These are phyloP conservation scores for Peziza echinospora DNA, from an alignment of 495 filamentous ascomycete species.

Conservation along the genomic window DNA sequence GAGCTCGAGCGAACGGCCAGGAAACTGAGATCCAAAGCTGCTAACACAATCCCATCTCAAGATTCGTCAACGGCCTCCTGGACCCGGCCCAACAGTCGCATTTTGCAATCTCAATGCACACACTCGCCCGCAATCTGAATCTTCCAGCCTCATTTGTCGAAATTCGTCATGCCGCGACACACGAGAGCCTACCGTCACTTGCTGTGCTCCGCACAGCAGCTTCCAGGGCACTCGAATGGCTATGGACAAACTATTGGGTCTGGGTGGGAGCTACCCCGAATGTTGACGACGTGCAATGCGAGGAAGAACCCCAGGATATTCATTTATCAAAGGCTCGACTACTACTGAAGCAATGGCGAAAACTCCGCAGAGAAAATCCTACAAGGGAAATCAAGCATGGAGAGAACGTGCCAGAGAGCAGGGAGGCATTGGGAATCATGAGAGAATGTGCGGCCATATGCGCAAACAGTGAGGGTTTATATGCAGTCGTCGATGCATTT, in stretches of 20 bases:
- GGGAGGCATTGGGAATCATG: conserved; percentile 9
- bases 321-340: background rate
- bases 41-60: conserved; percentile 15
- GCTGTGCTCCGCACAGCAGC: conserved; percentile 43
- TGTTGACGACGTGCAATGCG: conserved; percentile 40
- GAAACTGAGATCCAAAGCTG: conserved; percentile 5
- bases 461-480: conserved; percentile 7
- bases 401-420: conserved; percentile 7
- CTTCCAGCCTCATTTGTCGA: conserved; percentile 75
- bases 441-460: conserved; percentile 15
- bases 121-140: conserved; percentile 49
- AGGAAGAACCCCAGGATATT: background rate
- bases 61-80: conserved; percentile 78
- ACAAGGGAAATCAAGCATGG: conserved; percentile 3
- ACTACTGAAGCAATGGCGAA: conserved; percentile 3
- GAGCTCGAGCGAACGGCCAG: too few species aligned
- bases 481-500: conserved; percentile 11
- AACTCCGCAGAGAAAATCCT: conserved; percentile 4
- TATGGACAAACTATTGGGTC: conserved; percentile 40
- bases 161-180: conserved; percentile 71
- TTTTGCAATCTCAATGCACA: conserved; percentile 62
- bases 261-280: conserved; percentile 38
- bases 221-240: conserved; percentile 51
- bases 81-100: conserved; percentile 49
- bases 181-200: conserved; percentile 62